Base-by-base conservation (phyloP, 2,329 filamentous ascomycete genomes). In the Fusarium sp. region DNA sequence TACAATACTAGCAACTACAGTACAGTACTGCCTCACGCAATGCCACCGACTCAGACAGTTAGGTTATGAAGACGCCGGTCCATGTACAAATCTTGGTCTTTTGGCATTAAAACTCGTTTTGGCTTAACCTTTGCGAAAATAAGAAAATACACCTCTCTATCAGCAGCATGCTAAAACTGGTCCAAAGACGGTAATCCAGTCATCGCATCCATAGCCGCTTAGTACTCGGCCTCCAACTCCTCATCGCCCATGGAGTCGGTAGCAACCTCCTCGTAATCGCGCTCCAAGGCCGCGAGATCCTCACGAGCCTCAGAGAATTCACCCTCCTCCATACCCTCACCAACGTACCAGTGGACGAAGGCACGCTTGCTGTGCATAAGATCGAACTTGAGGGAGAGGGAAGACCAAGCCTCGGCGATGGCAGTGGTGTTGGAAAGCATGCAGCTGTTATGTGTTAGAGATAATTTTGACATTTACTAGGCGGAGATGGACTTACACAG, bases 311-410 rank as follows among this genome's bases (percentile, higher is more conserved):
- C 96, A 61, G 94, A 97, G 90, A 99, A 99, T 85, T 99, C 96
- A 84, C 96, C 96, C 84, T 99, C 96, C 89, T 99, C 96, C 96
- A 99, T 99, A 90, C 96, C 96, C 88, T 98, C 96, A 86, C 96
- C 96, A 80, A 99, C 96, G 79, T 98, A 99, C 96, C 96, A 99
- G 87, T 99, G 96, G 73, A 99, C 96, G 85, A 99, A 99, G 70
- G 96, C 96, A 87, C 96, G 96, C 92, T 99, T 99, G 83, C 94
- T 97, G 91, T 98, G 98, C 96, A 99, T 99, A 82, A 99, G 93
- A 81, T 99, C 96, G 87, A 99, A 99, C 87, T 99, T 99, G 89
- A 92, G 90, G 69, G 94, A 97, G 73, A 99, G 90, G 74, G 94
- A 94, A 71, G 93, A 94, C 96, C 96, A 99, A 71, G 96, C 96